Base-by-base conservation (phyloP, 73 alveolate genomes). In the Paramecium caudatum region DNA sequence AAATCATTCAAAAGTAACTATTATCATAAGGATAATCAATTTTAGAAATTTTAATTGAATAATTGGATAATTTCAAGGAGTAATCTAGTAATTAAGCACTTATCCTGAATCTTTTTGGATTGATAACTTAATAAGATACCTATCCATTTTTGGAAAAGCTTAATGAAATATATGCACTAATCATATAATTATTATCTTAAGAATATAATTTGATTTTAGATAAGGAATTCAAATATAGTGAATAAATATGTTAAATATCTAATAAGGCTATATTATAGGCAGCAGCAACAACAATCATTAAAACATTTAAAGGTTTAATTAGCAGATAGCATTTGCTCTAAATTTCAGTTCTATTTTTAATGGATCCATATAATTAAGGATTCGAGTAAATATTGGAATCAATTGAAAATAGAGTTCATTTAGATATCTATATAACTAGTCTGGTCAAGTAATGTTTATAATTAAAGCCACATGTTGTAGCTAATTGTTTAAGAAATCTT, bases 281-380 rank as follows among this genome's bases (percentile, higher is more conserved):
- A 25, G 39, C 83, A 65, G 27, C 62, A 3, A 19, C 19, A 34
- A 30, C 43, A 12, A 13, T 74, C 36, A 41, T 74, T 1, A 39
- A 41, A 74, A 17, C 43, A 39, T 74, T 74, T 13, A 74, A 74
- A 74, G 88, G 88, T 39, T 74, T 74, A 19, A 74, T 74, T 16
- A 74, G 68, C 15, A 74, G 43, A 45, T 41, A 74, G 21, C 88
- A 74, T 41, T 37, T 74, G 47, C 16, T 30, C 8, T 23, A 74
- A 12, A 41, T 33, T 0, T 74, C 50, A 37, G 61, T 68, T 0
- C 15, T 41, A 45, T 37, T 15, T 37, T 41, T 74, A 13, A 45
- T 74, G 4, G 62, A 27, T 17, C 5, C 37, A 21, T 30, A 43
- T 41, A 74, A 74, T 13, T 17, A 74, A 74, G 62, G 47, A 8